phyloP scores from a whole-genome alignment of 306 rosid genomes.

The Pyrus betulifolia region DNA sequence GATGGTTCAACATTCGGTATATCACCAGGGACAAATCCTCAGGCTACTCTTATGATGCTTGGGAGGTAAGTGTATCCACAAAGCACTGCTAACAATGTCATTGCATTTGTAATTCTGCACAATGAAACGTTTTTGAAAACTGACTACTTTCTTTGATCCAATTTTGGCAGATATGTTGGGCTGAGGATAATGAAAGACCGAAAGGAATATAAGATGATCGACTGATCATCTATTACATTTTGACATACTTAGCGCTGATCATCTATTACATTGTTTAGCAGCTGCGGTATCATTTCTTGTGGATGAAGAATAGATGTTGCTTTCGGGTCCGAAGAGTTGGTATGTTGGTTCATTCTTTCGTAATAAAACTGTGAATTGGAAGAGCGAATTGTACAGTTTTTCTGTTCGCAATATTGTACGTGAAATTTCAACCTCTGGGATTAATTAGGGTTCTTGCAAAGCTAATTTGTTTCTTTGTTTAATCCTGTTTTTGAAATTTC shows the following conservation, averaged over 20 bases:
- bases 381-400: background rate
- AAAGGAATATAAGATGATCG: constrained; percentile 4
- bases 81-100: background rate
- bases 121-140: background rate
- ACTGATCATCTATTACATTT: background rate
- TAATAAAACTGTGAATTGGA: background rate
- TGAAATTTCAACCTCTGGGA: background rate
- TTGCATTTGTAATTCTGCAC: background rate
- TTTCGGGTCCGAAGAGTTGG: background rate
- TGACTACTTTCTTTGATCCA: constrained; percentile 5
- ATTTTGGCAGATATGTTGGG: constrained; percentile 50
- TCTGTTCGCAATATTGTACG: background rate
- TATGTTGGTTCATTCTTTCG: constrained; percentile 2
- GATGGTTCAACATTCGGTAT: constrained; percentile 76
- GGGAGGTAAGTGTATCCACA: constrained; percentile 44
- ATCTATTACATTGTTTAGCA: background rate
- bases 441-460: no score
- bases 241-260: no score
- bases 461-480: no score
- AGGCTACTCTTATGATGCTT: constrained; percentile 85
- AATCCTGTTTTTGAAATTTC: no score
- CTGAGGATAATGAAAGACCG: constrained; percentile 38
- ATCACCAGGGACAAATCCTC: constrained; percentile 93
- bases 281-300: background rate
- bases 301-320: background rate